Base-by-base conservation (phyloP, 1,139 yeast genomes). In the Taphrina populina region DNA sequence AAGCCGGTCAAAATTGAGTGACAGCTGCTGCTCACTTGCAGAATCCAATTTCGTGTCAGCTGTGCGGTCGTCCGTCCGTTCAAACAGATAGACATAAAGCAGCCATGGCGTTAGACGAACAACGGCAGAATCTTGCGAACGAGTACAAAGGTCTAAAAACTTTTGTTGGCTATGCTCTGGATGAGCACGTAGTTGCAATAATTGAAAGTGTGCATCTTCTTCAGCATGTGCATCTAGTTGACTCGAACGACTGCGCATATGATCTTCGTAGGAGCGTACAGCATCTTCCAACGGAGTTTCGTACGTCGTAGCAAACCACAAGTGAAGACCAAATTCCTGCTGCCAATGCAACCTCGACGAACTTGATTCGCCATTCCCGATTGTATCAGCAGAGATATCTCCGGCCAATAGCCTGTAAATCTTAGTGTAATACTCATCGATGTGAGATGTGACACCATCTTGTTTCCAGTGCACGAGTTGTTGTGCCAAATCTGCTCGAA, bases 401-500 rank as follows among this genome's bases (percentile, higher is more conserved):
- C 95, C 95, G 1, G 84, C 73, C 19, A 90, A 72, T 2, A 90
- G 70, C 61, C 80, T 79, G 67, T 83, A 84, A 0, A 87, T 74
- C 59, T 80, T 79, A 4, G 80, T 66, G 24, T 86, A 69, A 4
- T 77, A 70, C 1, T 56, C 58, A 0, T 94, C 88, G 46, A 85
- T 76, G 7, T 70, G 68, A 4, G 69, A 66, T 1, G 73, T 43
- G 0, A 74, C 62, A 3, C 75, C 69, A n/a, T 70, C 70, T 1
- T 69, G 69, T 11, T 67, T 66, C 97, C 97, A 90, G 49, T 76
- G 79, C 2, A 72, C 70, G 20, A 90, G 69, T 67, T 88, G 96
- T 33, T 71, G 69, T 4, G 66, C 62, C 0, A 96, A 90, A 56
- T 80, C 71, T 0, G 65, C 64, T 57, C 76, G 73, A 1, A 84